Evolutionary conservation across 306 rosid species (phyloP), one percentile per base, ranked within the genome.

Genomic region (Quillaja saponaria): DNA sequence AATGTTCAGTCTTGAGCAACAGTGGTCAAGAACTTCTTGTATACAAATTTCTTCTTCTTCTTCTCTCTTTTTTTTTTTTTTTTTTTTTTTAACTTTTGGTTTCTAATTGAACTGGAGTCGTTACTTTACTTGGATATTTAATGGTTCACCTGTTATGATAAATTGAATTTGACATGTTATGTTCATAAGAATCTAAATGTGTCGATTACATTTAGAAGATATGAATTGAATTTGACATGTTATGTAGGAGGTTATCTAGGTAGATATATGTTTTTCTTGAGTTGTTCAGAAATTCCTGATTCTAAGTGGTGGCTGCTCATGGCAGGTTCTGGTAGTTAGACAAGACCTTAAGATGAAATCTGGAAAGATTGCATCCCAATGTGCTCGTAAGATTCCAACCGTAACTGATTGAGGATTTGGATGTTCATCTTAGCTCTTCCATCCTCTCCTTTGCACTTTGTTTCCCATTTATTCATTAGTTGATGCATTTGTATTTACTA

Each of bases 311-410:
- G 46, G 55, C 44, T 63, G 11, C 57, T 52, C 60, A 49, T 71
- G 70, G 19, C 74, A 91, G 96, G 96, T 88, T 61, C 78, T 85
- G 72, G 84, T 91, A 6, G 97, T 91, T 14, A 75, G 97, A 72
- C 95, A 80, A 77, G 98, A 88, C 74, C 75, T 91, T 33, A 91
- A 86, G 85, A 91, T 91, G 96, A 90, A 75, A 67, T 59, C 91
- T 0, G 95, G 97, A 77, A 91, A 91, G 79, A 86, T 91, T 54
- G 98, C 96, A 53, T 91, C 98, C 38, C 98, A 91, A 69, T 91
- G 96, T 79, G 95, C 98, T 75, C 98, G 96, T 91, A 84, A 82
- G 87, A 77, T 71, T 50, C 54, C 34, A 66, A 65, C 66, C 34
- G 21, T 67, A 38, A 11, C 46, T 42, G 47, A 39, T 58, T 19